Percentiles rank a stretch among this genome's conserved stretches.
Evolutionary conservation across 257 asterid genomes (phyloP).

Genomic region (Gentiana macrophylla): DNA sequence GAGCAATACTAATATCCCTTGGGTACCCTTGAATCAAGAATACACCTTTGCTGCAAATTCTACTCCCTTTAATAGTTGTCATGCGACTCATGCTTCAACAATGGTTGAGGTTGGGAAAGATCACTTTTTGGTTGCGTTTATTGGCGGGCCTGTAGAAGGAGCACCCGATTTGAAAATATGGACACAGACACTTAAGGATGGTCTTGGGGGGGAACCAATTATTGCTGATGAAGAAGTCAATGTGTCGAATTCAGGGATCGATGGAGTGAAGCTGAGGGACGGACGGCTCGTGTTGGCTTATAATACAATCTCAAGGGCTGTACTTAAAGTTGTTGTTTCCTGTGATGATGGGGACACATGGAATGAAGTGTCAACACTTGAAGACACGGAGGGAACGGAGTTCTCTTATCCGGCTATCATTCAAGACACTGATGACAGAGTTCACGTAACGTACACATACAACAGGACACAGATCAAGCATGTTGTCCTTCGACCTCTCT

Average conservation of each 20-base stretch:
- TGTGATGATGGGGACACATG: slow-evolving; percentile 79
- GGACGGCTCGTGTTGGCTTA: slow-evolving; percentile 74
- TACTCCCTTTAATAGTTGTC: too few relatives aligned
- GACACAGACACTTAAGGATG: slow-evolving; percentile 24
- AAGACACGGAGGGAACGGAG: slow-evolving; percentile 63
- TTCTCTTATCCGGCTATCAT: slow-evolving; percentile 97
- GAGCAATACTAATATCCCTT: too few relatives aligned
- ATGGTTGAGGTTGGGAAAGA: too few relatives aligned
- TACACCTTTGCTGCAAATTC: too few relatives aligned
- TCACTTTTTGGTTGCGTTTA: too few relatives aligned
- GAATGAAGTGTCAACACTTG: slow-evolving; percentile 61
- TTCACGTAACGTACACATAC: slow-evolving; percentile 85
- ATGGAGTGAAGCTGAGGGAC: slow-evolving; percentile 79
- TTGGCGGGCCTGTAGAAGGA: too few relatives aligned
- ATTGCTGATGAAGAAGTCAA: slow-evolving; percentile 62
- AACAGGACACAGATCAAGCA: slow-evolving; percentile 84
- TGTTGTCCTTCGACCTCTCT: slow-evolving; percentile 44
- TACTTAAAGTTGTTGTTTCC: slow-evolving; percentile 71
- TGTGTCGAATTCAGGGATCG: slow-evolving; percentile 72
- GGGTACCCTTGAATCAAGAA: too few relatives aligned
- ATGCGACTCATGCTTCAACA: too few relatives aligned
- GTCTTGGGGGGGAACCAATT: slow-evolving; percentile 63
- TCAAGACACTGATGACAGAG: slow-evolving; percentile 62
- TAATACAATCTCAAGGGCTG: slow-evolving; percentile 74
- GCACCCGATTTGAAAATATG: too few relatives aligned